Conservation (phyloP, 495 filamentous ascomycete species). For the Penicillium paradoxum region DNA sequence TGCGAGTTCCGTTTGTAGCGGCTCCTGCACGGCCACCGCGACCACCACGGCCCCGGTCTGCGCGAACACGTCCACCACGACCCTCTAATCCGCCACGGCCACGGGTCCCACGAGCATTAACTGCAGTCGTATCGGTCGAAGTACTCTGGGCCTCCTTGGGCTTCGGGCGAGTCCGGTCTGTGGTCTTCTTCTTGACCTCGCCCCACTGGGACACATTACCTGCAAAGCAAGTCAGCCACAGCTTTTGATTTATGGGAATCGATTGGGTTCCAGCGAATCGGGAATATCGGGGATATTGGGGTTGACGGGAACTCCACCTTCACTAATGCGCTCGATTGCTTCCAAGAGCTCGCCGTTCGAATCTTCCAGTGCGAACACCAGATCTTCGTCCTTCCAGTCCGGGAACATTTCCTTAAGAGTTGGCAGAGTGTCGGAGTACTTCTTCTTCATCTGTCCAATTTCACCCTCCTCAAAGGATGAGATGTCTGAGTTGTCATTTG, state of each 20-base stretch:
- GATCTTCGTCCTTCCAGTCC: slow-evolving; percentile 86
- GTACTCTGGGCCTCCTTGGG: slow-evolving; percentile 63
- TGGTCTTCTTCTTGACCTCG: slow-evolving; percentile 88
- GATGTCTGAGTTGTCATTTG: slow-evolving; percentile 58
- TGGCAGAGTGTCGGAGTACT: slow-evolving; percentile 67
- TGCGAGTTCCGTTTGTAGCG: slow-evolving; percentile 48
- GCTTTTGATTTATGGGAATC: background rate
- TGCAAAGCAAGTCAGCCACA: slow-evolving; percentile 37
- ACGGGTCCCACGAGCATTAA: slow-evolving; percentile 58
- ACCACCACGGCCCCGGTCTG: slow-evolving; percentile 69
- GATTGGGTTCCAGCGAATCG: slow-evolving; percentile 2
- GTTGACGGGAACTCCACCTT: slow-evolving; percentile 56
- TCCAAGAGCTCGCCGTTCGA: slow-evolving; percentile 80
- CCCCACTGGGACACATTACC: slow-evolving; percentile 90
- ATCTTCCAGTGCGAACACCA: slow-evolving; percentile 87
- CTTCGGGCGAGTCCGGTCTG: slow-evolving; percentile 79
- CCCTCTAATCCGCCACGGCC: slow-evolving; percentile 62
- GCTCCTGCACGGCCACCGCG: slow-evolving; percentile 60
- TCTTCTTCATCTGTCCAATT: slow-evolving; percentile 83
- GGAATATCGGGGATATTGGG: background rate
- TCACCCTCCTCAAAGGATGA: slow-evolving; percentile 74
- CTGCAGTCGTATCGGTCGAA: slow-evolving; percentile 39
- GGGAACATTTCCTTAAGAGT: slow-evolving; percentile 87
- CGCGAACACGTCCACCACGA: slow-evolving; percentile 65
- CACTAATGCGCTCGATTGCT: slow-evolving; percentile 83